Percentiles rank a stretch among this genome's conserved stretches.
Conservation (phyloP, 1,284 basidiomycete species). For the Inonotus hispidus region DNA sequence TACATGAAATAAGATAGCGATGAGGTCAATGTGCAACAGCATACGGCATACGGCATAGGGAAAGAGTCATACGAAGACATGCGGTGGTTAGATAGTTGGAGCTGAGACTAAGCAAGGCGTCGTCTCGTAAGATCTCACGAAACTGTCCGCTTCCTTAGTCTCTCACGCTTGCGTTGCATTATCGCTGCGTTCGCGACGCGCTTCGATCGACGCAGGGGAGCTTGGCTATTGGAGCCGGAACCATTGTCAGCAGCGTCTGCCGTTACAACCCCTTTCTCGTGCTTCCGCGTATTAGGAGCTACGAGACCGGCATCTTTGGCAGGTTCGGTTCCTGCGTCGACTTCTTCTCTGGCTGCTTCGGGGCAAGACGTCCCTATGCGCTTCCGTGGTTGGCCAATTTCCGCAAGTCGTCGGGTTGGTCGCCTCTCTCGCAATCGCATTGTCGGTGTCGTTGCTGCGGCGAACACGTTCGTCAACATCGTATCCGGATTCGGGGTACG, state of each 20-base stretch:
- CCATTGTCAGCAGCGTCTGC: not conserved
- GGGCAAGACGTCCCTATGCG: not conserved
- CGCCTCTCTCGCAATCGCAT: not conserved
- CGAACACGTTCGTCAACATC: conserved; percentile 5
- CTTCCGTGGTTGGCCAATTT: not conserved
- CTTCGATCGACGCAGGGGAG: conserved; percentile 56
- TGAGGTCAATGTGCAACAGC: not conserved
- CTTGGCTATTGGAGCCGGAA: conserved; percentile 13
- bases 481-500: not conserved
- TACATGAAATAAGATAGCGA: not conserved
- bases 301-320: conserved; percentile 6
- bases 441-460: not conserved
- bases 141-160: conserved; percentile 13
- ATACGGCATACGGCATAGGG: not conserved
- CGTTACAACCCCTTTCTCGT: not conserved
- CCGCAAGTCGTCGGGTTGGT: not conserved
- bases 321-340: not conserved
- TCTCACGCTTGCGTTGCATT: conserved; percentile 32
- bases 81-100: not conserved
- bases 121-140: not conserved
- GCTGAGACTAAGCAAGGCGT: not conserved
- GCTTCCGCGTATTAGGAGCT: conserved; percentile 2
- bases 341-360: not conserved
- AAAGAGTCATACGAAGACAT: not conserved
- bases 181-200: conserved; percentile 55